phyloP scores from a whole-genome alignment of 176 grass and related monocot genomes.

The Tillandsia fasciculata region DNA sequence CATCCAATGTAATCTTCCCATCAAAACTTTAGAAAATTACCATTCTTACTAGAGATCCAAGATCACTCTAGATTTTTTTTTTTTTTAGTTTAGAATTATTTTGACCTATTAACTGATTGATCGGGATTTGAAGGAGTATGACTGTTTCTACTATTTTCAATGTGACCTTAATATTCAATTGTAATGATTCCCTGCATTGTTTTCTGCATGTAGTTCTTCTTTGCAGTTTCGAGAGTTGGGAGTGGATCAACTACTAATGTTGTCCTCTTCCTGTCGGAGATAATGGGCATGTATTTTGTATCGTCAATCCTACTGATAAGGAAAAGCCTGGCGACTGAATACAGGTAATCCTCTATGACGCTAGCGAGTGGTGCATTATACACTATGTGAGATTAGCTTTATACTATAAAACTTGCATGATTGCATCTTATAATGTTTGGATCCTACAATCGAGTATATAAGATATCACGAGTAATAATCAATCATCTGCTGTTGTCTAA shows the following conservation, averaged over 20 bases:
- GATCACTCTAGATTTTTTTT: too few relatives aligned
- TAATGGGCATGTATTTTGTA: conserved; percentile 99
- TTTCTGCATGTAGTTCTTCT: conserved; percentile 76
- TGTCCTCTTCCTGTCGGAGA: conserved; percentile 92
- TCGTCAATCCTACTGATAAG: conserved; percentile 97
- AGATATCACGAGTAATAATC: too few relatives aligned
- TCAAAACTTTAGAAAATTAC: too few relatives aligned
- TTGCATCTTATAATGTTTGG: background rate
- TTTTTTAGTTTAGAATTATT: too few relatives aligned
- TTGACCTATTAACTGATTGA: too few relatives aligned
- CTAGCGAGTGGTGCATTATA: too few relatives aligned
- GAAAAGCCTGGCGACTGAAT: conserved; percentile 91
- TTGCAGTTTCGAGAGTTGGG: conserved; percentile 93
- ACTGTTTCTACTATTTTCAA: too few relatives aligned
- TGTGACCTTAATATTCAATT: background rate
- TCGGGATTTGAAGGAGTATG: too few relatives aligned
- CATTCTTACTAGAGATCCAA: too few relatives aligned
- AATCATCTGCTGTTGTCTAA: too few relatives aligned
- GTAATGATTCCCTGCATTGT: background rate
- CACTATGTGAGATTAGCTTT: background rate
- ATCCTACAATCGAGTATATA: background rate
- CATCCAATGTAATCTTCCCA: too few relatives aligned
- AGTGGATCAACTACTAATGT: conserved; percentile 93
- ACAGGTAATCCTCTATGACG: conserved; percentile 43
- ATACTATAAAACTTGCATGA: background rate